Evolutionary conservation across 192 early-diverging fungal species (phyloP).

Genomic region (Gorgonomyces haynaldii): DNA sequence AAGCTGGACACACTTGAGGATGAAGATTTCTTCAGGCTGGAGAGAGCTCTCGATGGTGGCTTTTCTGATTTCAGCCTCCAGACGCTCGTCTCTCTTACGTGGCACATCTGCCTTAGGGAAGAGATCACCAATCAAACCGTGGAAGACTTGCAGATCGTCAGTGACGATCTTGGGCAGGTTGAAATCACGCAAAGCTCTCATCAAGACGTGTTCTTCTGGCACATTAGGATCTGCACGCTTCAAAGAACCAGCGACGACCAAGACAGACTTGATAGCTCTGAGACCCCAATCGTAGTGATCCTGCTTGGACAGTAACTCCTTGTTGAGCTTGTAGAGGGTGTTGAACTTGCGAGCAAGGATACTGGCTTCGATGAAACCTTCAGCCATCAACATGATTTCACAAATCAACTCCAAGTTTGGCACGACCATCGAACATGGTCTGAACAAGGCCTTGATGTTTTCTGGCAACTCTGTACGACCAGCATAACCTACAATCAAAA

Average conservation of each 20-base stretch:
- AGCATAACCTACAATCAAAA: slow-evolving; percentile 27
- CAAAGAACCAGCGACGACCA: slow-evolving; percentile 52
- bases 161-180: slow-evolving; percentile 56
- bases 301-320: slow-evolving; percentile 53
- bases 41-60: slow-evolving; percentile 48
- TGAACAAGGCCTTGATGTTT: slow-evolving; percentile 57
- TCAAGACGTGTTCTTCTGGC: slow-evolving; percentile 53
- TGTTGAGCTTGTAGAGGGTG: slow-evolving; percentile 52
- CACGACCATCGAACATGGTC: slow-evolving; percentile 54
- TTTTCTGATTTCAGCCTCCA: slow-evolving; percentile 53
- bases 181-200: slow-evolving; percentile 57
- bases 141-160: slow-evolving; percentile 55
- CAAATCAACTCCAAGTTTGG: slow-evolving; percentile 56
- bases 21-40: slow-evolving; percentile 55
- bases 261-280: slow-evolving; percentile 53
- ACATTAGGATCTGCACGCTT: slow-evolving; percentile 49
- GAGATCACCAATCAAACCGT: slow-evolving; percentile 51
- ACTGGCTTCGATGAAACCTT: slow-evolving; percentile 58
- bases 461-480: slow-evolving; percentile 55
- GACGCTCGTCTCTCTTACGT: slow-evolving; percentile 45
- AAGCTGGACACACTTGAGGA: slow-evolving; percentile 50
- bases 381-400: slow-evolving; percentile 62
- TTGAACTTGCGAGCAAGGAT: slow-evolving; percentile 51
- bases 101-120: slow-evolving; percentile 53
- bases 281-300: slow-evolving; percentile 64